Evolutionary conservation across 805 yeast genomes (phyloP).

Genomic region (Lipomyces orientalis): DNA sequence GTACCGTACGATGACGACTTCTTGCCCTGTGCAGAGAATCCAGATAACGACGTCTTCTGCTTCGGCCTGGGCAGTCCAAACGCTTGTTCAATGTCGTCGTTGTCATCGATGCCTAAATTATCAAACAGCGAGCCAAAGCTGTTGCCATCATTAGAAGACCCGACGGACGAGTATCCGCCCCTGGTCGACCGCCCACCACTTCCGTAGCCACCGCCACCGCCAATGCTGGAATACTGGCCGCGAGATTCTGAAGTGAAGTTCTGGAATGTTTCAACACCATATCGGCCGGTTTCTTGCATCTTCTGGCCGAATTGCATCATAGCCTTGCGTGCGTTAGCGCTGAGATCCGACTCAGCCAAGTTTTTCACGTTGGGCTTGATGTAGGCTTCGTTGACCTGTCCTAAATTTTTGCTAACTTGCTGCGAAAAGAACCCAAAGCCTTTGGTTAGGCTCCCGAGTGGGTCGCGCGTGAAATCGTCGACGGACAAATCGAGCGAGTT

Average conservation of each 20-base stretch:
- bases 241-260: conserved; percentile 55
- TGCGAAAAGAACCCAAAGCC: conserved; percentile 95
- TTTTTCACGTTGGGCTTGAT: conserved; percentile 90
- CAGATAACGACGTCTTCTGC: conserved; percentile 62
- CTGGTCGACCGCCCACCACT: neutral
- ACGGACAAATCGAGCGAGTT: conserved; percentile 27
- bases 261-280: conserved; percentile 71
- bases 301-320: conserved; percentile 95
- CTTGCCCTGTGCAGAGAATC: conserved; percentile 43
- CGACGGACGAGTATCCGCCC: conserved; percentile 19
- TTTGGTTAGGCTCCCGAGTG: conserved; percentile 84
- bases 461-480: conserved; percentile 63
- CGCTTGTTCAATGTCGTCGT: conserved; percentile 60
- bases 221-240: conserved; percentile 7
- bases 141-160: conserved; percentile 47
- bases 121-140: conserved; percentile 55
- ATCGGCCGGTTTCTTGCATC: conserved; percentile 84
- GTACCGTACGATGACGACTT: conserved; percentile 8
- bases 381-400: conserved; percentile 84
- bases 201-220: neutral
- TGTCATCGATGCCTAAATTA: conserved; percentile 53
- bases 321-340: conserved; percentile 86
- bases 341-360: conserved; percentile 76
- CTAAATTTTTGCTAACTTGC: conserved; percentile 81
- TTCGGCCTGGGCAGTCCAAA: conserved; percentile 68